These are phyloP conservation scores for Blumeria graminis DNA, from an alignment of 2,329 filamentous ascomycete genomes.

Conservation along the genomic window DNA sequence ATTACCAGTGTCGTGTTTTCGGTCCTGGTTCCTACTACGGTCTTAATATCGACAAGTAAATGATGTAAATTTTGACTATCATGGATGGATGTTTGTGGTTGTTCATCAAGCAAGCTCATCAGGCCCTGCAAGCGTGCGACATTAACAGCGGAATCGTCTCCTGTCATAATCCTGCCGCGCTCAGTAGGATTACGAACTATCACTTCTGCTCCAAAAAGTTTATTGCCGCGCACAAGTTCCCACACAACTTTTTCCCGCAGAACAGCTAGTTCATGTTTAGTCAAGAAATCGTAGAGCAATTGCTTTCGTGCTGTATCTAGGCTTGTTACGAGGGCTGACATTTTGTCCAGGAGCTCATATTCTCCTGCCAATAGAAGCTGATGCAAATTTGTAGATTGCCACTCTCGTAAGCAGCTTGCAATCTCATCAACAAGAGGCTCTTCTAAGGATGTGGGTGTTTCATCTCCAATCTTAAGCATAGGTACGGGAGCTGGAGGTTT, in stretches of 20 bases:
- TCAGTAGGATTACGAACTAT: conserved; percentile 78
- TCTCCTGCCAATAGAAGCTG: conserved; percentile 64
- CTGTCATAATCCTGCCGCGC: conserved; percentile 65
- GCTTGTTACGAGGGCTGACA: conserved; percentile 58
- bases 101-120: conserved; percentile 79
- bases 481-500: conserved; percentile 83
- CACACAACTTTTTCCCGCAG: conserved; percentile 81
- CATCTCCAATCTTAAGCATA: conserved; percentile 92
- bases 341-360: conserved; percentile 57
- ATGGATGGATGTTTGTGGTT: conserved; percentile 43
- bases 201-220: conserved; percentile 76
- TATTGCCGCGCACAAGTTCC: conserved; percentile 86
- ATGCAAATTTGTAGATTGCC: conserved; percentile 94
- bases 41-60: conserved; percentile 60
- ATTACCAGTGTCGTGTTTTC: conserved; percentile 54
- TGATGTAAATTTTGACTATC: conserved; percentile 55
- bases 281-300: conserved; percentile 83
- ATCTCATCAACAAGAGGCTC: conserved; percentile 96
- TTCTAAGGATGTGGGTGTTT: conserved; percentile 68
- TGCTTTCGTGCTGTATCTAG: conserved; percentile 71
- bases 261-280: conserved; percentile 53
- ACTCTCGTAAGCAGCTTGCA: conserved; percentile 84
- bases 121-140: conserved; percentile 78
- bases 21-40: conserved; percentile 53
- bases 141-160: conserved; percentile 79